Percentiles rank a stretch among this genome's conserved stretches.
Evolutionary conservation across 2,329 filamentous ascomycete genomes (phyloP).

Genomic region (Massarina eburnea): DNA sequence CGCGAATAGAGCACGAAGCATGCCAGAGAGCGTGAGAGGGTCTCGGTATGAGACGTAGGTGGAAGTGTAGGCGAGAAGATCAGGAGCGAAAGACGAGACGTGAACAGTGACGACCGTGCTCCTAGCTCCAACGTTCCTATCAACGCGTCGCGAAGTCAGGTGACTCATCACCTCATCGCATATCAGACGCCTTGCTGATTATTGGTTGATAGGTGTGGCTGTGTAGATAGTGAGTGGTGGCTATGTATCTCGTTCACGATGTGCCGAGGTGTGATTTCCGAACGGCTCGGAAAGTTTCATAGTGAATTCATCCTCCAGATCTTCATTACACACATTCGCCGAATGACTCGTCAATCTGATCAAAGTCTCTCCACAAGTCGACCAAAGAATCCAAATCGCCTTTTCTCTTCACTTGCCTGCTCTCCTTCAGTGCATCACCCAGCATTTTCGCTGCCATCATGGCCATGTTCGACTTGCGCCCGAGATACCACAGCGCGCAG

Average conservation of each 20-base stretch:
- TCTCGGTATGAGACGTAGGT: too few relatives aligned
- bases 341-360: slow-evolving; percentile 20
- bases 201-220: too few relatives aligned
- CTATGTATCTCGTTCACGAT: too few relatives aligned
- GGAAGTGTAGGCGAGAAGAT: too few relatives aligned
- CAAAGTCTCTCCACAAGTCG: slow-evolving; percentile 31
- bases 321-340: slow-evolving; percentile 15
- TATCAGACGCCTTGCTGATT: neutral
- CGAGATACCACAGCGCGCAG: slow-evolving; percentile 57
- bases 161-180: neutral
- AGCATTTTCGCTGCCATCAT: slow-evolving; percentile 43
- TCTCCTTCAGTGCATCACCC: slow-evolving; percentile 36
- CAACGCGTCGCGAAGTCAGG: neutral
- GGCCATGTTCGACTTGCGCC: slow-evolving; percentile 59
- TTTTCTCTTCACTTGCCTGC: slow-evolving; percentile 15
- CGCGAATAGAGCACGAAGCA: neutral
- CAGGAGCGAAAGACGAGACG: too few relatives aligned
- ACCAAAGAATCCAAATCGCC: slow-evolving; percentile 6
- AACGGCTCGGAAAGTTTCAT: too few relatives aligned
- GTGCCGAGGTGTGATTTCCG: too few relatives aligned
- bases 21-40: too few relatives aligned
- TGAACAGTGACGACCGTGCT: too few relatives aligned
- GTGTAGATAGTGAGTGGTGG: too few relatives aligned
- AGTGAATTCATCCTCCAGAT: too few relatives aligned
- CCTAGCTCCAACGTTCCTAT: too few relatives aligned